Conservation (phyloP, 768 basidiomycete species). For the Hypholoma fasciculare region DNA sequence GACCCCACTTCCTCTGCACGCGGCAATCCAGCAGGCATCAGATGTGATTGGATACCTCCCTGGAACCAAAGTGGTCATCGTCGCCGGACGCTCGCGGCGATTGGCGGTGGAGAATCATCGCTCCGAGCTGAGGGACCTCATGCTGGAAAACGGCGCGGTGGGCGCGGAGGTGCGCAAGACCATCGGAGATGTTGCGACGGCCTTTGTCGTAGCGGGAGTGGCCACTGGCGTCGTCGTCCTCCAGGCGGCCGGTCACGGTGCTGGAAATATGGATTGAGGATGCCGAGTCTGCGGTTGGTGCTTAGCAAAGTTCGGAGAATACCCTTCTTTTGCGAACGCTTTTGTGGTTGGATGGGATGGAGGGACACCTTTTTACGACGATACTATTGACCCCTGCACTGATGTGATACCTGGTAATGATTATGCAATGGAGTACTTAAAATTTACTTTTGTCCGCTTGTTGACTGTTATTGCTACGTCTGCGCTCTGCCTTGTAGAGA, state of each 20-base stretch:
- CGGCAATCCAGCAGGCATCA: conserved; percentile 49
- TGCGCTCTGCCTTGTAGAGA: too few relatives aligned
- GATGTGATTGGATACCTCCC: conserved; percentile 9
- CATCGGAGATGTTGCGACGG: conserved; percentile 81
- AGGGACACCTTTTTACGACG: too few relatives aligned
- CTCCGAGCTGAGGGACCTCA: conserved; percentile 65
- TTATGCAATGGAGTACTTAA: too few relatives aligned
- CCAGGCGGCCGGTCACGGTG: conserved; percentile 46
- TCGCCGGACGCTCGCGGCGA: conserved; percentile 76
- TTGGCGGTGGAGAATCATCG: conserved; percentile 72
- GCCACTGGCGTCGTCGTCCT: conserved; percentile 66
- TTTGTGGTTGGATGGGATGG: background rate
- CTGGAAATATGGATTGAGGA: conserved; percentile 71
- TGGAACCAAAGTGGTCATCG: conserved; percentile 46
- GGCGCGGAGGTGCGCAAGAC: conserved; percentile 75
- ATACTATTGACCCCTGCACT: too few relatives aligned
- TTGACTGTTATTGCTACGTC: too few relatives aligned
- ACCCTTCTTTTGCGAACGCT: background rate
- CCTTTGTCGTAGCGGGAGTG: conserved; percentile 64
- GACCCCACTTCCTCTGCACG: conserved; percentile 61
- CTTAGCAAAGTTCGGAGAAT: too few relatives aligned
- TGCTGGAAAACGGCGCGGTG: conserved; percentile 55
- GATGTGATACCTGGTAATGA: background rate
- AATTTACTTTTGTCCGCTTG: too few relatives aligned
- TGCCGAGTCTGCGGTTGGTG: conserved; percentile 1